These are phyloP conservation scores for Thecaphora thlaspeos DNA, from an alignment of 1,284 basidiomycete genomes.

Conservation along the genomic window DNA sequence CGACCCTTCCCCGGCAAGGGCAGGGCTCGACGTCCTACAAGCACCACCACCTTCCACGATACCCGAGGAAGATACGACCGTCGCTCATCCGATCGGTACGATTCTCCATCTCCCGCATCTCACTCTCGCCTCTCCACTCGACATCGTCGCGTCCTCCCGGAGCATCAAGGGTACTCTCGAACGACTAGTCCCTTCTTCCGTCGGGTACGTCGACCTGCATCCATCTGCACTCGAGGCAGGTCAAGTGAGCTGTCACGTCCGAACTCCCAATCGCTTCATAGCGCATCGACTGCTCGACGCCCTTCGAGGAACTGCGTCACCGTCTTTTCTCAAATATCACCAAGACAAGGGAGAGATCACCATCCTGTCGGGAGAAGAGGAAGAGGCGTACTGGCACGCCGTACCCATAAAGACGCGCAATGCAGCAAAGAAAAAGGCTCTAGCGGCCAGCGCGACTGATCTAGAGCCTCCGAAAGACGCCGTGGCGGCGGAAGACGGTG, in stretches of 20 bases:
- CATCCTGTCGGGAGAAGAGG: constrained; percentile 1
- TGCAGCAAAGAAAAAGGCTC: constrained; percentile 4
- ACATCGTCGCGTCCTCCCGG: too few species aligned
- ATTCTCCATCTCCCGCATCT: not conserved
- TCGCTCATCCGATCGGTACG: not conserved
- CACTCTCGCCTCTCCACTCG: not conserved
- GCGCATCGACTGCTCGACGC: not conserved
- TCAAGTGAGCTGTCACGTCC: not conserved
- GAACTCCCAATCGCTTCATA: not conserved
- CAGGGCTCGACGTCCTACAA: too few species aligned
- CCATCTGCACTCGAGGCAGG: too few species aligned
- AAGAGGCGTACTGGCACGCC: constrained; percentile 10
- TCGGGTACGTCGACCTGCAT: not conserved
- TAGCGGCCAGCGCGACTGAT: constrained; percentile 1
- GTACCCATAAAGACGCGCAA: constrained; percentile 10
- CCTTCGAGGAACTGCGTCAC: not conserved
- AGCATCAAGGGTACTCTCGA: not conserved
- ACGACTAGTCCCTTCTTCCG: not conserved
- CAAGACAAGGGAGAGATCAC: not conserved
- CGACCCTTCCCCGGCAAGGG: too few species aligned
- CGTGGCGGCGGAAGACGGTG: too few species aligned
- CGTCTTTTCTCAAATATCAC: too few species aligned
- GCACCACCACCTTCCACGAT: too few species aligned
- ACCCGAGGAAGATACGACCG: not conserved
- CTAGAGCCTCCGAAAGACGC: constrained; percentile 1